phyloP scores from a whole-genome alignment of 805 yeast species.

The Monosporozyma aerobia region DNA sequence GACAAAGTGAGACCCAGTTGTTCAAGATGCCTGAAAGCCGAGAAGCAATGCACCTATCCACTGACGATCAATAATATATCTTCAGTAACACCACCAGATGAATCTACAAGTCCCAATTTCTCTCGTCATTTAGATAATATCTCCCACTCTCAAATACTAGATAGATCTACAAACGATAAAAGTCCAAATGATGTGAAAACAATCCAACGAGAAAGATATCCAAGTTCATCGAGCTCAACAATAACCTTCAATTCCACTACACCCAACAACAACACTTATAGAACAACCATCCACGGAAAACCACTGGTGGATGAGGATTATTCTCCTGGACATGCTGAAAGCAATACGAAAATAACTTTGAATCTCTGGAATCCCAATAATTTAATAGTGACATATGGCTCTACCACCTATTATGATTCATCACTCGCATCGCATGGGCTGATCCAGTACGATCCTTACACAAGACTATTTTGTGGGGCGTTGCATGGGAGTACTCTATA shows the following conservation, averaged over 20 bases:
- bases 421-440: constrained; percentile 13
- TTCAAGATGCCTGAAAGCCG: constrained; percentile 9
- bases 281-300: not conserved
- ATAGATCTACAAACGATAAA: not conserved
- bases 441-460: constrained; percentile 11
- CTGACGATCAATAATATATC: not conserved
- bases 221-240: not conserved
- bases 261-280: not conserved
- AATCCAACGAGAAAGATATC: not conserved
- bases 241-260: not conserved
- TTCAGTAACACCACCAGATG: constrained; percentile 2
- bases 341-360: constrained; percentile 1
- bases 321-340: not conserved
- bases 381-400: constrained; percentile 10
- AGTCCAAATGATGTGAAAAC: not conserved
- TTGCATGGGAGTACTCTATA: constrained; percentile 13
- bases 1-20: constrained; percentile 17
- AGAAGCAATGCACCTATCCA: constrained; percentile 11
- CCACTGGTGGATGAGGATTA: not conserved
- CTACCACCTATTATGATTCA: constrained; percentile 11
- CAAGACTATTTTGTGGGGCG: constrained; percentile 9
- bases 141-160: not conserved
- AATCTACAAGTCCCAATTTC: not conserved
- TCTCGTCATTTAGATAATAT: not conserved
- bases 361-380: constrained; percentile 13